Evolutionary conservation across 208 protist species (phyloP).

Genomic region (Trypanosoma brucei): DNA sequence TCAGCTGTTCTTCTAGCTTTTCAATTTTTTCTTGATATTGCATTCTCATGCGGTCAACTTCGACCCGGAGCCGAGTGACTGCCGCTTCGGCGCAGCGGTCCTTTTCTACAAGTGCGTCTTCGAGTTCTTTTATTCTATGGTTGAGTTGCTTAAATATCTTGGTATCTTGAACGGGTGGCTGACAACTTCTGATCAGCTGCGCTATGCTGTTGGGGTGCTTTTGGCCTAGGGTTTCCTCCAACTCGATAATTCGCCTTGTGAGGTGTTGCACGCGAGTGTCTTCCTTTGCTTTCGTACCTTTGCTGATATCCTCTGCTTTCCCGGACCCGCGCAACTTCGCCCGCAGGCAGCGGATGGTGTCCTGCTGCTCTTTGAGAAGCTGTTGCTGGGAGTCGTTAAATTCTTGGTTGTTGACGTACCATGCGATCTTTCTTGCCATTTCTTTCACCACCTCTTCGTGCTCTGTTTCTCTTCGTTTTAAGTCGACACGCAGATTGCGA

Average conservation of each 20-base stretch:
- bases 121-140: slow-evolving; percentile 38
- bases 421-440: slow-evolving; percentile 33
- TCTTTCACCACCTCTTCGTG: slow-evolving; percentile 31
- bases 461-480: slow-evolving; percentile 24
- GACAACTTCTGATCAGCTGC: slow-evolving; percentile 55
- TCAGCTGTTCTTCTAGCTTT: slow-evolving; percentile 36
- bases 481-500: slow-evolving; percentile 20
- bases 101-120: slow-evolving; percentile 55
- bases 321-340: slow-evolving; percentile 16
- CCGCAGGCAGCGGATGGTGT: slow-evolving; percentile 34
- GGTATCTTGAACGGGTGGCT: slow-evolving; percentile 32
- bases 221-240: slow-evolving; percentile 40
- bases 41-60: slow-evolving; percentile 46
- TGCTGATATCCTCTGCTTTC: slow-evolving; percentile 9
- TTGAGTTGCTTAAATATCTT: slow-evolving; percentile 48
- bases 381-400: slow-evolving; percentile 35
- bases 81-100: slow-evolving; percentile 54
- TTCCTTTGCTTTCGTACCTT: slow-evolving; percentile 8
- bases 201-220: slow-evolving; percentile 54
- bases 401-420: slow-evolving; percentile 37
- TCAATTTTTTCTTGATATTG: slow-evolving; percentile 60
- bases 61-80: slow-evolving; percentile 44
- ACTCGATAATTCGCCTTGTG: slow-evolving; percentile 32
- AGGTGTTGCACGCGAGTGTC: slow-evolving; percentile 25
- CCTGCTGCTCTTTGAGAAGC: slow-evolving; percentile 32